Evolutionary conservation across 371 early-diverging fungal genomes (phyloP).

Genomic region (Massospora cicadina): DNA sequence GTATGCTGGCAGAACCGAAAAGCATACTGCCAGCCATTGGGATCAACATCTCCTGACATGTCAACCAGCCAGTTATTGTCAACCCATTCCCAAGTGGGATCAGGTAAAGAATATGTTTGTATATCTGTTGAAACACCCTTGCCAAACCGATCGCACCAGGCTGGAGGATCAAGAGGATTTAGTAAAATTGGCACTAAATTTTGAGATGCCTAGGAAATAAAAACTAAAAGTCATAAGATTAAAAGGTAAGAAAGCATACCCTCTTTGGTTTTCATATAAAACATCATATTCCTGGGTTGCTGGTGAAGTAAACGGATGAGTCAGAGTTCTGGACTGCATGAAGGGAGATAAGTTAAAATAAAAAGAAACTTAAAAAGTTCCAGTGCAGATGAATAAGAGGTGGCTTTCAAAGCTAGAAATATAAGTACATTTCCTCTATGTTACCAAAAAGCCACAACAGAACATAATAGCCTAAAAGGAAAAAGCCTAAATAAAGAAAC

Average conservation of each 20-base stretch:
- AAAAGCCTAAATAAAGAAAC: too few species aligned
- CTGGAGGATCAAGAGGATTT: conserved; percentile 35
- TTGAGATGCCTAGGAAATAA: conserved; percentile 27
- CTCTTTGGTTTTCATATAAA: conserved; percentile 31
- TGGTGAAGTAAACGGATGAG: not conserved
- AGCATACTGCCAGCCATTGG: conserved; percentile 23
- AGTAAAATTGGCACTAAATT: conserved; percentile 37
- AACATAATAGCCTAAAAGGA: too few species aligned
- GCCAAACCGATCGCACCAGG: conserved; percentile 35
- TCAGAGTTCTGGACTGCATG: not conserved
- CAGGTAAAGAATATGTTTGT: conserved; percentile 28
- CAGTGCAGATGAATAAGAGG: too few species aligned
- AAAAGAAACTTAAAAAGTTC: too few species aligned
- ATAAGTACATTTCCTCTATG: too few species aligned
- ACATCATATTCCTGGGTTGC: conserved; percentile 24
- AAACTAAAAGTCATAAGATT: conserved; percentile 17
- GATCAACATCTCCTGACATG: conserved; percentile 47
- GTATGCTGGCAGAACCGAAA: conserved; percentile 20
- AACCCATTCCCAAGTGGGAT: conserved; percentile 49
- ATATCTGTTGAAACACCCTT: conserved; percentile 30
- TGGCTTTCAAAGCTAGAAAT: too few species aligned
- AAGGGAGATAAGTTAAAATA: not conserved
- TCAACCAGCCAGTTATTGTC: conserved; percentile 35
- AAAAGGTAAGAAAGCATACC: conserved; percentile 16
- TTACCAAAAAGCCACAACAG: too few species aligned